Percentiles rank a stretch among this genome's conserved stretches.
phyloP scores from a whole-genome alignment of 2,329 filamentous ascomycete genomes.

The Aureobasidium sp. region DNA sequence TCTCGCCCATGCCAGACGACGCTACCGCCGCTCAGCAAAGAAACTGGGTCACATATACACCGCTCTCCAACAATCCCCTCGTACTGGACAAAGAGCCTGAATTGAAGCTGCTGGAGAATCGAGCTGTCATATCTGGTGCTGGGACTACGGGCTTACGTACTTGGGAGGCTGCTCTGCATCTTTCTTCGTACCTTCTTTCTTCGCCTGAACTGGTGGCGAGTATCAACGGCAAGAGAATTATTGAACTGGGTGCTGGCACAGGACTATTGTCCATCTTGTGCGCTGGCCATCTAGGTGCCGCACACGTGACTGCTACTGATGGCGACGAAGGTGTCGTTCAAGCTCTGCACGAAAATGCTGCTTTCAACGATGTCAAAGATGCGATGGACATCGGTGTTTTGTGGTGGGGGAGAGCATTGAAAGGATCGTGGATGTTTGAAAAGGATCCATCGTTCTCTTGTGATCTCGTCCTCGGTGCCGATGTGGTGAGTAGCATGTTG shows the following conservation, averaged over 20 bases:
- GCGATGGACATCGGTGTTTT: constrained; percentile 46
- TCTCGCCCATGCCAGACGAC: constrained; percentile 57
- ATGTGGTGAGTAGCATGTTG: constrained; percentile 47
- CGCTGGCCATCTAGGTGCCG: constrained; percentile 56
- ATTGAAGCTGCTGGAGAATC: constrained; percentile 62
- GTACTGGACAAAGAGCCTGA: constrained; percentile 24
- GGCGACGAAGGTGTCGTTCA: constrained; percentile 67
- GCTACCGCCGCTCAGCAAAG: constrained; percentile 61
- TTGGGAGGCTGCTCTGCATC: constrained; percentile 72
- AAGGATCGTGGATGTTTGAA: constrained; percentile 52
- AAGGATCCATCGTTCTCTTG: constrained; percentile 38
- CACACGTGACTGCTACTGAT: constrained; percentile 62
- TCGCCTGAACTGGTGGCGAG: constrained; percentile 31
- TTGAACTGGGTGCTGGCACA: constrained; percentile 71
- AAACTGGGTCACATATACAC: constrained; percentile 65
- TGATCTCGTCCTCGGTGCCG: constrained; percentile 66
- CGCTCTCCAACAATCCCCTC: constrained; percentile 24
- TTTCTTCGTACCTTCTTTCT: constrained; percentile 59
- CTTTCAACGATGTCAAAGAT: constrained; percentile 58
- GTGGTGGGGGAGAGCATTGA: constrained; percentile 57
- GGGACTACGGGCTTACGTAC: constrained; percentile 72
- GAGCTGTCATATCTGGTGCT: constrained; percentile 59
- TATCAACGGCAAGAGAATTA: constrained; percentile 50
- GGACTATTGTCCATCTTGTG: constrained; percentile 69
- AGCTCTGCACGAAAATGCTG: constrained; percentile 59